Percentiles rank a stretch among this genome's conserved stretches.
Evolutionary conservation across 495 filamentous ascomycete species (phyloP).

Genomic region (Talaromyces stipitatus): DNA sequence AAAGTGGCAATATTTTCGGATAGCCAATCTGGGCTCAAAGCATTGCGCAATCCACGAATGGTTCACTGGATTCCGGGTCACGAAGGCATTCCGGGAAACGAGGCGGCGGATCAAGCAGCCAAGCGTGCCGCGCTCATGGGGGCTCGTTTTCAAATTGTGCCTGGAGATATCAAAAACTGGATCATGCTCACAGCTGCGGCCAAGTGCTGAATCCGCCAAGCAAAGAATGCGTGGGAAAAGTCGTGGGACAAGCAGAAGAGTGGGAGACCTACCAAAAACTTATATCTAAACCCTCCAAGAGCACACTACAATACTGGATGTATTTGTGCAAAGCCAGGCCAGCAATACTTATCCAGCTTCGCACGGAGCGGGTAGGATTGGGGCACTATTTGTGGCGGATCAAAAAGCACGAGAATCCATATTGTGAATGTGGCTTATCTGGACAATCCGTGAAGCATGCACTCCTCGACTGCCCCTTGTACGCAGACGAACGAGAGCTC

Average conservation of each 20-base stretch:
- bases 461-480: constrained; percentile 17
- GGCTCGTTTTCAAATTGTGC: too few species aligned
- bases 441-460: constrained; percentile 21
- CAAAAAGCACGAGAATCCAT: constrained; percentile 16
- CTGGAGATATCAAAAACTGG: constrained; percentile 5
- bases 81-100: background rate
- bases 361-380: constrained; percentile 22
- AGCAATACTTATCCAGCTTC: constrained; percentile 12
- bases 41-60: background rate
- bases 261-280: too few species aligned
- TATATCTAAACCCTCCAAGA: too few species aligned
- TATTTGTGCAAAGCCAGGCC: too few species aligned
- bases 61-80: background rate
- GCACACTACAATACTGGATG: constrained; percentile 20
- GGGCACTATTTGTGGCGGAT: constrained; percentile 21
- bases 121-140: too few species aligned
- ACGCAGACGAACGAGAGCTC: background rate
- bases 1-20: too few species aligned
- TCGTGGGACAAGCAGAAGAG: too few species aligned
- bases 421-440: constrained; percentile 18
- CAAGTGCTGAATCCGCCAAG: too few species aligned
- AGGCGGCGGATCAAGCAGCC: background rate
- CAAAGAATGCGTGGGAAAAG: too few species aligned
- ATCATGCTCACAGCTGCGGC: constrained; percentile 9
- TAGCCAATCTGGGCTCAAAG: background rate